Evolutionary conservation across 2,329 filamentous ascomycete species (phyloP).

Genomic region (Cordyceps farinosa): DNA sequence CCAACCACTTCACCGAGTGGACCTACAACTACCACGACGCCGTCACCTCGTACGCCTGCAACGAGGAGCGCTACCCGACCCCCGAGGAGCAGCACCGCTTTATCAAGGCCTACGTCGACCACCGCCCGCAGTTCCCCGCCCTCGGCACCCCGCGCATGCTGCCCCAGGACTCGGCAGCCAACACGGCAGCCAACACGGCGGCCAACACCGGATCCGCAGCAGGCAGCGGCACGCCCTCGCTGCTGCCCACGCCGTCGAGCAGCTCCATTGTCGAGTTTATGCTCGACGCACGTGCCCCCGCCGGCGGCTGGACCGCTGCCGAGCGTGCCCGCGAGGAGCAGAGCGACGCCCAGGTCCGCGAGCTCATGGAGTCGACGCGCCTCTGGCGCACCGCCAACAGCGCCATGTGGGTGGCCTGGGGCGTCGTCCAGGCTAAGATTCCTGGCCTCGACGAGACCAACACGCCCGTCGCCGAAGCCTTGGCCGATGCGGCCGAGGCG

Average conservation of each 20-base stretch:
- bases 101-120: slow-evolving; percentile 79
- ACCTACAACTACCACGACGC: slow-evolving; percentile 93
- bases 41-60: slow-evolving; percentile 62
- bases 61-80: slow-evolving; percentile 68
- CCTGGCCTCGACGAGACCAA: slow-evolving; percentile 58
- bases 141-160: slow-evolving; percentile 48
- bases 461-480: slow-evolving; percentile 33
- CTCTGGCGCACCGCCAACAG: slow-evolving; percentile 87
- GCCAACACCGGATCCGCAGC: slow-evolving; percentile 23
- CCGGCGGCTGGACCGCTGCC: slow-evolving; percentile 46
- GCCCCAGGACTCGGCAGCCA: slow-evolving; percentile 39
- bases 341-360: slow-evolving; percentile 63
- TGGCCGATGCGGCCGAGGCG: slow-evolving; percentile 37
- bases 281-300: slow-evolving; percentile 68
- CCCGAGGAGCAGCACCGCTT: slow-evolving; percentile 80
- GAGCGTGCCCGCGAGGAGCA: slow-evolving; percentile 61
- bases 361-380: slow-evolving; percentile 72
- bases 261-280: slow-evolving; percentile 68
- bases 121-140: slow-evolving; percentile 65
- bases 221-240: slow-evolving; percentile 27
- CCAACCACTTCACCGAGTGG: slow-evolving; percentile 98
- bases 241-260: slow-evolving; percentile 37
- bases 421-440: slow-evolving; percentile 89
- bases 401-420: slow-evolving; percentile 92
- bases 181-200: slow-evolving; percentile 26